Base-by-base conservation (phyloP, 306 rosid species). In the Gillenia trifoliata region DNA sequence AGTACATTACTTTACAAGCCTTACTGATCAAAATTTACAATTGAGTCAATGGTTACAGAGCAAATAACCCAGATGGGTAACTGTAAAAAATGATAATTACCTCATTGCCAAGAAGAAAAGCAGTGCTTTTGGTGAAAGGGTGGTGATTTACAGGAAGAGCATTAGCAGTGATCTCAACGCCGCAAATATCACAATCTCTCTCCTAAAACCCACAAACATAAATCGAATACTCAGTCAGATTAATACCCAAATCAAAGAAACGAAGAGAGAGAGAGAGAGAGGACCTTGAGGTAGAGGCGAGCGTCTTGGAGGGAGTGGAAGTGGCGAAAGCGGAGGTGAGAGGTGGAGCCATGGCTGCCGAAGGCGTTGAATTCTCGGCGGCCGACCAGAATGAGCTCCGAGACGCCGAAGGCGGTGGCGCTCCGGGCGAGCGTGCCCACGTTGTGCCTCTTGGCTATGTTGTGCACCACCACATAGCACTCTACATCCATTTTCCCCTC, bases 71-170 rank as follows among this genome's bases (percentile, higher is more conserved):
- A 72, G 1, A 17, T 40, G 76, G 76, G 76, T 28, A 59, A 15
- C 19, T 59, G 28, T 38, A 19, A 72, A 11, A 59, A 23, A 17
- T 6, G 8, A 16, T 19, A 23, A 43, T 65, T 40, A 89, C 98
- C 94, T 94, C 97, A 76, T 94, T 94, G 12, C 97, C 99, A 25
- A 94, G 95, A 47, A 94, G 86, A 74, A 94, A 92, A 68, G 97
- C 99, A 0, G 96, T 94, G 83, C 83, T 92, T 75, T 77, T 90
- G 34, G 75, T 87, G 79, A 94, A 94, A 80, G 99, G 97, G 47
- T 92, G 99, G 31, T 78, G 86, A 82, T 90, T 89, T 28, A 94
- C 90, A 4, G 98, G 93, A 65, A 75, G 49, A 9, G 99, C 92
- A 68, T 89, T 77, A 60, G 85, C 85, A 9, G 96, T 83, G 69